Evolutionary conservation across 768 basidiomycete genomes (phyloP).

Genomic region (Hericium rajendrae): DNA sequence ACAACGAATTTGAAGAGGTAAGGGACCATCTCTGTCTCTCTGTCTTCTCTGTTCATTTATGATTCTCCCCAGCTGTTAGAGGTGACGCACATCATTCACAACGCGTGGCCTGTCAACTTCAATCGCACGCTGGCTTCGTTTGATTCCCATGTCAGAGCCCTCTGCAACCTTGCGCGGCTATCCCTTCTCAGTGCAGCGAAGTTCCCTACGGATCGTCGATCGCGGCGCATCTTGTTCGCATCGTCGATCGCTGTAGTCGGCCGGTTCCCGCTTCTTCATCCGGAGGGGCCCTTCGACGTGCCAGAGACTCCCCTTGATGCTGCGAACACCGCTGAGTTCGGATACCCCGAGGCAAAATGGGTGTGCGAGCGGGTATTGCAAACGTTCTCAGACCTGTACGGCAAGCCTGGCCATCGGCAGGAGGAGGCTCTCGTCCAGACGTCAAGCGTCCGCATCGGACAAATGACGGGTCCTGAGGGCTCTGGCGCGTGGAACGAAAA

Average conservation of each 20-base stretch:
- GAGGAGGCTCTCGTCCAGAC: slow-evolving; percentile 13
- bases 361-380: slow-evolving; percentile 26
- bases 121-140: slow-evolving; percentile 11
- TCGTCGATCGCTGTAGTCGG: slow-evolving; percentile 26
- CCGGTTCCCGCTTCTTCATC: slow-evolving; percentile 21
- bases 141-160: slow-evolving; percentile 5
- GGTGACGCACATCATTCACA: slow-evolving; percentile 21
- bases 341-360: slow-evolving; percentile 31
- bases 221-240: slow-evolving; percentile 17
- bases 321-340: slow-evolving; percentile 18
- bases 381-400: slow-evolving; percentile 22
- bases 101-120: slow-evolving; percentile 15
- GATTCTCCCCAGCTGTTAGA: slow-evolving; percentile 14
- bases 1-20: slow-evolving; percentile 20
- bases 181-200: slow-evolving; percentile 1
- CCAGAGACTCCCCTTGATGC: slow-evolving; percentile 25
- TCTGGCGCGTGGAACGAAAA: slow-evolving; percentile 29
- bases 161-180: slow-evolving; percentile 3
- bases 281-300: slow-evolving; percentile 21
- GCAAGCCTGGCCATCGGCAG: slow-evolving; percentile 1
- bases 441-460: slow-evolving; percentile 25
- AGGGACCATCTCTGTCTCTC: slow-evolving; percentile 1
- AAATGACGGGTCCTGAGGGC: slow-evolving; percentile 29
- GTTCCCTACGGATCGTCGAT: neutral
- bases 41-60: neutral